Evolutionary conservation across 331 rosid species (phyloP), one percentile per base, ranked within the genome.

Genomic region (Stylosanthes scabra): DNA sequence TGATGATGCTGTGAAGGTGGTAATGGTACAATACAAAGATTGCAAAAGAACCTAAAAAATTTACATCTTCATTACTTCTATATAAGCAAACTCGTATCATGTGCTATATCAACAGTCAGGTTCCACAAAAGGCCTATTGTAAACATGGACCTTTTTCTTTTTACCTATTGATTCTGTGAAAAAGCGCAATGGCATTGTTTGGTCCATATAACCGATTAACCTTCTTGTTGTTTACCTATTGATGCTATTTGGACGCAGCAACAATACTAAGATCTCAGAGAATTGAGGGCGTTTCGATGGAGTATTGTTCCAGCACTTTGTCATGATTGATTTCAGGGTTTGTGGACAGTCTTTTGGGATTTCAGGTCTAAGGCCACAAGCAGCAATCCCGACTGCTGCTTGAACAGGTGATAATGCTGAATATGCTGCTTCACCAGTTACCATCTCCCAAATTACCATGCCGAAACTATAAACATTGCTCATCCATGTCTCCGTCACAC

Each of bases 291-390:
- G 98, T 77, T 92, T 90, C 6, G 96, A 86, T 29, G 99, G 99
- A 62, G 78, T 82, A 72, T 87, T 95, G 87, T 90, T 95, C 99
- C 97, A 95, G 84, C 97, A 95, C 78, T 86, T 95, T 16, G 84
- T 81, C 99, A 95, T 95, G 62, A 95, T 74, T 42, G 83, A 69
- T 78, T 81, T 95, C 46, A 95, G 89, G 69, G 61, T 84, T 78
- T 87, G 92, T 3, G 96, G 96, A 71, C 97, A 92, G 77, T 95
- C 98, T 74, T 87, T 95, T 2, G 98, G 99, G 66, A 95, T 89
- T 47, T 95, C 98, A 55, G 99, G 99, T 83, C 98, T 88, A 50
- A 95, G 97, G 71, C 98, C 99, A 78, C 98, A 95, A 5, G 99
- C 98, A 15, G 98, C 99, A 58, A 95, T 92, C 3, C 97, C 98